These are phyloP conservation scores for Megacollybia platyphylla DNA, from an alignment of 1,284 basidiomycete genomes.

Conservation along the genomic window DNA sequence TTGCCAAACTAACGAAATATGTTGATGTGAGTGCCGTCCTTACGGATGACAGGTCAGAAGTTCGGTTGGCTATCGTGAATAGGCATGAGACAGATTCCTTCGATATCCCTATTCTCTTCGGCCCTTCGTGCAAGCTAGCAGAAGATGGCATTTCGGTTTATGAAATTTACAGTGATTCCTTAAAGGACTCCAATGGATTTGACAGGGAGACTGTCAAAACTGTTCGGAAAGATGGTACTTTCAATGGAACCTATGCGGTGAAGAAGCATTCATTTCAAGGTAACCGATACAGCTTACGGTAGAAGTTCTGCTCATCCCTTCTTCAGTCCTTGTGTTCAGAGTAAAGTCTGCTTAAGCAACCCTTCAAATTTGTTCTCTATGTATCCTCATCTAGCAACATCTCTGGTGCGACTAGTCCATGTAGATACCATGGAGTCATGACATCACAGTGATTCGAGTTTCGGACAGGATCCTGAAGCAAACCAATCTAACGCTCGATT, in stretches of 20 bases:
- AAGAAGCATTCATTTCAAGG: slow-evolving; percentile 37
- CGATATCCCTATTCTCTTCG: slow-evolving; percentile 23
- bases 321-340: slow-evolving; percentile 3
- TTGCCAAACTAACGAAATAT: slow-evolving; percentile 19
- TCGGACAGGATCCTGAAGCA: slow-evolving; percentile 25
- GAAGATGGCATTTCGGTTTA: slow-evolving; percentile 20
- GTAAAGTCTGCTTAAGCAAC: neutral
- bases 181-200: slow-evolving; percentile 28
- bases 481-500: slow-evolving; percentile 8
- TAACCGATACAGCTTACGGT: slow-evolving; percentile 6
- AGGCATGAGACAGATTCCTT: slow-evolving; percentile 21
- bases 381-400: too few species aligned
- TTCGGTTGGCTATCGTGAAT: slow-evolving; percentile 38
- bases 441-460: slow-evolving; percentile 26
- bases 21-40: slow-evolving; percentile 38
- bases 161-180: slow-evolving; percentile 30
- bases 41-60: slow-evolving; percentile 14
- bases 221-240: slow-evolving; percentile 18
- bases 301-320: neutral
- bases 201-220: slow-evolving; percentile 26
- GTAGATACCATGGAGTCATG: slow-evolving; percentile 12
- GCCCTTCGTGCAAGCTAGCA: slow-evolving; percentile 14
- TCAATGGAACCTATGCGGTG: slow-evolving; percentile 22
- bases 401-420: neutral
- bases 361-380: too few species aligned